Conservation (phyloP, 495 filamentous ascomycete species). For the Aspergillus bertholletiae region DNA sequence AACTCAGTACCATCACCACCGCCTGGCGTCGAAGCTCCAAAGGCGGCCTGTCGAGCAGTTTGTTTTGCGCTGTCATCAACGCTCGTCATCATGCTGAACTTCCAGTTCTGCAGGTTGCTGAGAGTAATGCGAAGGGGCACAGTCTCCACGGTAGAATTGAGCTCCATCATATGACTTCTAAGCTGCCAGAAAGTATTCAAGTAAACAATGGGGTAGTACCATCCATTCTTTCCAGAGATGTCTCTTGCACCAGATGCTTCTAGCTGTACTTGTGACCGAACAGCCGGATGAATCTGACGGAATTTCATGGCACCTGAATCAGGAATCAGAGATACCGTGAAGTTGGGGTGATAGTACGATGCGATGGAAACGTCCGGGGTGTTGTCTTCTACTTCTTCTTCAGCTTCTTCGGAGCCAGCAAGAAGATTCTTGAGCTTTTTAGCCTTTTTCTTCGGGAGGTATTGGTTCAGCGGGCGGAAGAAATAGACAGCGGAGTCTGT, state of each 20-base stretch:
- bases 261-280: conserved; percentile 71
- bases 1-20: conserved; percentile 78
- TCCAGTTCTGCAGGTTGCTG: conserved; percentile 82
- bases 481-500: conserved; percentile 75
- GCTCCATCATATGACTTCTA: conserved; percentile 79
- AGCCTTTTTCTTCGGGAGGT: conserved; percentile 87
- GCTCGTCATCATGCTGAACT: conserved; percentile 78
- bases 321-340: conserved; percentile 83
- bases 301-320: conserved; percentile 68
- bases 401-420: conserved; percentile 48
- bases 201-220: conserved; percentile 94
- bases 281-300: conserved; percentile 65
- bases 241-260: conserved; percentile 75
- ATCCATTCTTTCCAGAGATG: conserved; percentile 78
- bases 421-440: conserved; percentile 89
- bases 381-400: conserved; percentile 45
- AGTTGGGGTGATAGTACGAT: conserved; percentile 94
- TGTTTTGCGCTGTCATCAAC: conserved; percentile 87
- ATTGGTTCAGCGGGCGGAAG: conserved; percentile 78
- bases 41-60: conserved; percentile 65
- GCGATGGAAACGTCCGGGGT: conserved; percentile 60
- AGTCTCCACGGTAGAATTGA: conserved; percentile 85
- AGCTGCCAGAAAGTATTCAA: conserved; percentile 98
- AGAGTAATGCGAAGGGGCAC: conserved; percentile 84
- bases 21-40: conserved; percentile 59